Conservation (phyloP, 1,139 yeast genomes). For the Candida sp. region DNA sequence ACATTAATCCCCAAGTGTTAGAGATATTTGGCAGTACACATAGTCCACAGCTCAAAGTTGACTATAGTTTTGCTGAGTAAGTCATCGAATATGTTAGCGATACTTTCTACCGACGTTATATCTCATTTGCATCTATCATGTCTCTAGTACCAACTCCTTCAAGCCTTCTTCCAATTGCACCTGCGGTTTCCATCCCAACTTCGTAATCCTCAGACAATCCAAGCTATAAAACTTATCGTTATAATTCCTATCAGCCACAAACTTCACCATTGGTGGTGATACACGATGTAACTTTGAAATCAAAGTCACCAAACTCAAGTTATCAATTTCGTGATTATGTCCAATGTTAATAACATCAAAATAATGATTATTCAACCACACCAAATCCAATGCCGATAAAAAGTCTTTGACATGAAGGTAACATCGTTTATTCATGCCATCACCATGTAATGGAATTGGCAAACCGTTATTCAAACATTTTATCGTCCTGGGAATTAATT, state of each 20-base stretch:
- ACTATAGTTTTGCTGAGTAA: too few relatives aligned
- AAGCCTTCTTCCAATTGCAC: constrained; percentile 33
- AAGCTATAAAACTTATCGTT: constrained; percentile 50
- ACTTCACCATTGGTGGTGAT: constrained; percentile 16
- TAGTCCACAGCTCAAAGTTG: too few relatives aligned
- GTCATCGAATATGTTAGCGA: too few relatives aligned
- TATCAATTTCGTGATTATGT: constrained; percentile 40
- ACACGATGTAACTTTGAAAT: constrained; percentile 11
- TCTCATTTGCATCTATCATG: too few relatives aligned
- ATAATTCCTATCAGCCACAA: constrained; percentile 45
- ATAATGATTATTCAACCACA: constrained; percentile 16
- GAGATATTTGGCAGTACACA: too few relatives aligned
- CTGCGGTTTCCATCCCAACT: constrained; percentile 49
- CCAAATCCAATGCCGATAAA: constrained; percentile 36
- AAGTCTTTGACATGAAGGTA: constrained; percentile 51
- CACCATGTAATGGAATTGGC: constrained; percentile 42
- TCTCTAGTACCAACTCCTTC: neutral
- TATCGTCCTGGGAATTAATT: constrained; percentile 42
- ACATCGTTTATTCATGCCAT: constrained; percentile 43
- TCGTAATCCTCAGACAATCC: constrained; percentile 28
- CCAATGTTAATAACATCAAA: constrained; percentile 46
- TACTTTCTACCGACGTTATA: too few relatives aligned
- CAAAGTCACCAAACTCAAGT: constrained; percentile 25
- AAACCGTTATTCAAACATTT: constrained; percentile 10
- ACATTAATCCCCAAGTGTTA: too few relatives aligned